A percentile compares a stretch with the other conserved stretches of the same genome.
Evolutionary conservation across 164 flowering plant species (phyloP).

Genomic region (Nymphaea colorata): DNA sequence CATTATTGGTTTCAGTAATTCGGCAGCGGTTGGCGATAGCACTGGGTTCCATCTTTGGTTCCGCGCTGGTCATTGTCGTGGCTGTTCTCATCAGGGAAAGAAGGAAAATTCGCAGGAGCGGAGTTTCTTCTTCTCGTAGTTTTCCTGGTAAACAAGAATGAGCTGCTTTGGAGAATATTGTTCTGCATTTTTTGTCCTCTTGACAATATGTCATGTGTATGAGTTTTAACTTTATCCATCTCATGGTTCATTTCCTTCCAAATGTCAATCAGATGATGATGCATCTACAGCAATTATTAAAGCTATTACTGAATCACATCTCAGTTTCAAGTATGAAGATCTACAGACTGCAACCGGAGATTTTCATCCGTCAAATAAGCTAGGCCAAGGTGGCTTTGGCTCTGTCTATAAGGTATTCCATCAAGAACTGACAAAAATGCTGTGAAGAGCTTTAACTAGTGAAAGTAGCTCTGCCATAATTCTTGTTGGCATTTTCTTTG

Average conservation of each 20-base stretch:
- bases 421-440: slow-evolving; percentile 3
- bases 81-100: slow-evolving; percentile 9
- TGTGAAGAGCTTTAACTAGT: background rate
- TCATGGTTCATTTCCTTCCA: background rate
- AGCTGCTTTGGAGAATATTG: background rate
- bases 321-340: slow-evolving; percentile 51
- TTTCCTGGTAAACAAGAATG: slow-evolving; percentile 1
- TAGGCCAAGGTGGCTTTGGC: slow-evolving; percentile 84
- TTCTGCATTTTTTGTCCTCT: background rate
- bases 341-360: slow-evolving; percentile 68
- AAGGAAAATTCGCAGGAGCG: background rate
- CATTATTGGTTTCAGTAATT: slow-evolving; percentile 3
- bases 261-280: slow-evolving; percentile 3
- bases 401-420: slow-evolving; percentile 53
- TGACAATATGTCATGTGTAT: background rate
- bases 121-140: slow-evolving; percentile 1
- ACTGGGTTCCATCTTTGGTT: slow-evolving; percentile 10
- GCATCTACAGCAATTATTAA: slow-evolving; percentile 4
- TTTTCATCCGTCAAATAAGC: slow-evolving; percentile 43
- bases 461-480: slow-evolving; percentile 3
- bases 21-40: slow-evolving; percentile 4
- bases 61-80: slow-evolving; percentile 8
- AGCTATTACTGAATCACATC: slow-evolving; percentile 14
- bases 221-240: background rate
- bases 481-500: background rate